These are phyloP conservation scores for Neonectria sp. DNA, from an alignment of 2,329 filamentous ascomycete genomes.

Conservation along the genomic window DNA sequence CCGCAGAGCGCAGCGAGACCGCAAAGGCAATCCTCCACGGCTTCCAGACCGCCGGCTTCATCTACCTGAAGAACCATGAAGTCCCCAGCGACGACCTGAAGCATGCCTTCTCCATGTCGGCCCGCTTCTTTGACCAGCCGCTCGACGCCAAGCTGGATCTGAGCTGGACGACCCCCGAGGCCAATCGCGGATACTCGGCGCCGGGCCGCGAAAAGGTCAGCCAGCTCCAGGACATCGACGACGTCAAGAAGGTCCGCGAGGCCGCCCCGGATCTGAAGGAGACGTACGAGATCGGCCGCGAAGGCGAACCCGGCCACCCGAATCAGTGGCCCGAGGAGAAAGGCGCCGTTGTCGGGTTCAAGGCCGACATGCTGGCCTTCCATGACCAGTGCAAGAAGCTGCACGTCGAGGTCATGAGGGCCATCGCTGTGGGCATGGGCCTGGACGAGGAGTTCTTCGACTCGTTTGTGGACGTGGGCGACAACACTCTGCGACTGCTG, in stretches of 20 bases:
- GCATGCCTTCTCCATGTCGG: slow-evolving; percentile 76
- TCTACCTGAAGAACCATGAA: slow-evolving; percentile 88
- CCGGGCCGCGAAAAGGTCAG: slow-evolving; percentile 81
- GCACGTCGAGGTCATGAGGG: slow-evolving; percentile 85
- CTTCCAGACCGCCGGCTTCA: slow-evolving; percentile 89
- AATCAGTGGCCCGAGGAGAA: slow-evolving; percentile 81
- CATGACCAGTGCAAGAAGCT: slow-evolving; percentile 81
- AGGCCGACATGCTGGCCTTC: slow-evolving; percentile 81
- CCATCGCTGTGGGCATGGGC: slow-evolving; percentile 86
- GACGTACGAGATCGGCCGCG: slow-evolving; percentile 75
- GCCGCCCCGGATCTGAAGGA: slow-evolving; percentile 77
- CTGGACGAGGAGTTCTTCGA: slow-evolving; percentile 84
- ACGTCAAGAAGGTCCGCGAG: slow-evolving; percentile 71
- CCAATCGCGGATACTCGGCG: slow-evolving; percentile 82
- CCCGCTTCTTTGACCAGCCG: slow-evolving; percentile 78
- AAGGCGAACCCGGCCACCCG: slow-evolving; percentile 71
- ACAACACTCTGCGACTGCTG: slow-evolving; percentile 81
- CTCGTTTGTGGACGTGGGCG: slow-evolving; percentile 76
- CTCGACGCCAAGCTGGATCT: slow-evolving; percentile 74
- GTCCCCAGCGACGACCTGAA: slow-evolving; percentile 73
- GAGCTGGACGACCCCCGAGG: slow-evolving; percentile 79
- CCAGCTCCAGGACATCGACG: slow-evolving; percentile 65
- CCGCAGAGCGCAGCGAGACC: slow-evolving; percentile 72
- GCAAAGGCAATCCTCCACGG: slow-evolving; percentile 82
- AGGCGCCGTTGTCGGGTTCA: slow-evolving; percentile 68